Evolutionary conservation across 495 filamentous ascomycete species (phyloP), one percentile per base, ranked within the genome.

Genomic region (Penicillium macrosclerotiorum): DNA sequence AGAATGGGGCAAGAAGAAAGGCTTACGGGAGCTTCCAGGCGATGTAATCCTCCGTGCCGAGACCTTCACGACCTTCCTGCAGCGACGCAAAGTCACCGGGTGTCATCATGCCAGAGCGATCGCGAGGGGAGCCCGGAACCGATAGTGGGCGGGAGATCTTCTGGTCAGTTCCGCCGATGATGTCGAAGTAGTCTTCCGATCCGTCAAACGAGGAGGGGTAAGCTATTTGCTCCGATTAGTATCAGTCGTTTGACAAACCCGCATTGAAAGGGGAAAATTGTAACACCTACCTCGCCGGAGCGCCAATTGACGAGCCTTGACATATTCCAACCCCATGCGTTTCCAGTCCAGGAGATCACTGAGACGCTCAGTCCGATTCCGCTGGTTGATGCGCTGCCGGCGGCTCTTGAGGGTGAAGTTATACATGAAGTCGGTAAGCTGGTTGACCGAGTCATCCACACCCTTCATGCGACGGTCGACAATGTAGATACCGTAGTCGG

Each of bases 281-380:
- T 4, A 19, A 20, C 34, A 46, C 61, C 53, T 68, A 83, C 82
- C 81, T 77, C 93, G 81, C 45, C 93, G 76, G 49, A 98, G 72
- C 11, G 93, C 93, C 47, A 98, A 67, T 67, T 97, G 94, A 26
- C 93, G 81, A 25, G 93, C 93, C 71, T 98, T 98, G 68, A 96
- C 88, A 54, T 98, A 98, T 66, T 98, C 93, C 86, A 96, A 81
- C 8, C 93, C 93, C 93, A 98, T 98, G 30, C 93, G 78, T 76
- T 98, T 98, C 93, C 93, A 98, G 67, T 98, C 93, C 35, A 98
- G 74, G 23, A 98, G 75, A 63, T 98, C 93, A 55, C 90, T 94
- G 37, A 98, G 71, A 17, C 93, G 81, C 71, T 98, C 93, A 0
- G 94, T 97, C n/a, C 93, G 82, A 71, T 98, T 98, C 13, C 93